phyloP scores from a whole-genome alignment of 1,284 basidiomycete species.

The Fomes fomentarius region DNA sequence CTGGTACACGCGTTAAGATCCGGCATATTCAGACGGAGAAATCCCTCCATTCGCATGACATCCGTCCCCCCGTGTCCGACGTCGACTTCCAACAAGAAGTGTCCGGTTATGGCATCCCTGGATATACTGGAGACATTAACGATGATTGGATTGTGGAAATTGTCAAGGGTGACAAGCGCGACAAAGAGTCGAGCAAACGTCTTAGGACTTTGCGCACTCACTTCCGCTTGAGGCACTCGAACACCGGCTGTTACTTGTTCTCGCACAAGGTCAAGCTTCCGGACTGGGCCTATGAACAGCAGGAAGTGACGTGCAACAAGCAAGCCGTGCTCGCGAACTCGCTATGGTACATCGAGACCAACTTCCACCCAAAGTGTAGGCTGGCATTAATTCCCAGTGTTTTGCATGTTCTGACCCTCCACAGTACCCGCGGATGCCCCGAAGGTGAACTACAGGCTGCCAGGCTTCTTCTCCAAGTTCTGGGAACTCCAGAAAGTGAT shows the following conservation, averaged over 20 bases:
- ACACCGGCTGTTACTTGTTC: slow-evolving; percentile 96
- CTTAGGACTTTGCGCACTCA: slow-evolving; percentile 82
- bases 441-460: slow-evolving; percentile 87
- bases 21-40: slow-evolving; percentile 84
- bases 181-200: slow-evolving; percentile 70
- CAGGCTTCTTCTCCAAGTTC: slow-evolving; percentile 91
- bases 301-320: slow-evolving; percentile 98
- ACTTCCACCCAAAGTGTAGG: slow-evolving; percentile 77
- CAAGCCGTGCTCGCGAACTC: slow-evolving; percentile 91
- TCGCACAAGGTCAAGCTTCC: slow-evolving; percentile 98
- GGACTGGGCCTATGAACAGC: slow-evolving; percentile 98
- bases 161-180: slow-evolving; percentile 65
- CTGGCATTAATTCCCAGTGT: slow-evolving; percentile 22
- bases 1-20: slow-evolving; percentile 81
- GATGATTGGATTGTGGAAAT: slow-evolving; percentile 97
- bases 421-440: slow-evolving; percentile 72
- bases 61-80: slow-evolving; percentile 94
- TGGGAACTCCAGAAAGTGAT: slow-evolving; percentile 92
- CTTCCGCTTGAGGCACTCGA: slow-evolving; percentile 84
- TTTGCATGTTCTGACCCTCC: neutral
- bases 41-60: slow-evolving; percentile 92
- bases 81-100: slow-evolving; percentile 99
- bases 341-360: slow-evolving; percentile 94
- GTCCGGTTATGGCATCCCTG: slow-evolving; percentile 89
- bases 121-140: slow-evolving; percentile 88